Evolutionary conservation across 768 basidiomycete genomes (phyloP), one percentile per base, ranked within the genome.

Genomic region (Pleurotus eryngii): DNA sequence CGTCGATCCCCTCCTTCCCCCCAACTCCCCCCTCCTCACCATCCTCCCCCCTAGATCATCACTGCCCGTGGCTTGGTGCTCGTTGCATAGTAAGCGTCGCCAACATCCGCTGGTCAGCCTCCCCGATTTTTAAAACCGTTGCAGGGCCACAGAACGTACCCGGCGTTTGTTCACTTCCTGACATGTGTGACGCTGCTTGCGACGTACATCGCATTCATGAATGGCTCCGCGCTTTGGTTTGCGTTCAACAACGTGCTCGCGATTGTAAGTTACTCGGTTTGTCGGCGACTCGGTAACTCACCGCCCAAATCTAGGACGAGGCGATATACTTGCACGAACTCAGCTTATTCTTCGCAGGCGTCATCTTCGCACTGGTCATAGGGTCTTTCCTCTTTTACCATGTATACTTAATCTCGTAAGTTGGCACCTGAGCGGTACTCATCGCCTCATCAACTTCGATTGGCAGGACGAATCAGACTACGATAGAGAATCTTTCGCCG

Each of bases 81-180:
- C 86, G 78, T 66, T 94, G 91, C 68, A 81, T 94, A 57, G 90
- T 90, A 67, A 68, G 30, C 30, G 2, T 2, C 9, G 8, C 30
- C 30, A 9, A 35, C 30, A 35, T 35, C 9, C 7, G 30, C 7
- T 30, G 9, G 30, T 30, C 30, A 35, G 4, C 30, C 3, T 35
- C 7, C 8, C 8, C 30, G 30, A 35, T 9, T 35, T 35, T 35
- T 35, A 11, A 49, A 60, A 35, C 30, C 47, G 39, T 15, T 59
- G 37, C 63, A 92, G 90, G 91, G 91, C 2, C 83, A 91, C 70
- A 78, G 90, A 66, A 93, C 89, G 40, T 92, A 93, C 67, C 85
- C 90, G 6, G 84, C 91, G 4, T 94, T 92, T 66, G 73, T 93
- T 50, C 90, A 92, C 68, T 89, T 93, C 66, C 75, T 93, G 49